Evolutionary conservation across 768 basidiomycete species (phyloP).

Genomic region (Rhizopogon salebrosus): DNA sequence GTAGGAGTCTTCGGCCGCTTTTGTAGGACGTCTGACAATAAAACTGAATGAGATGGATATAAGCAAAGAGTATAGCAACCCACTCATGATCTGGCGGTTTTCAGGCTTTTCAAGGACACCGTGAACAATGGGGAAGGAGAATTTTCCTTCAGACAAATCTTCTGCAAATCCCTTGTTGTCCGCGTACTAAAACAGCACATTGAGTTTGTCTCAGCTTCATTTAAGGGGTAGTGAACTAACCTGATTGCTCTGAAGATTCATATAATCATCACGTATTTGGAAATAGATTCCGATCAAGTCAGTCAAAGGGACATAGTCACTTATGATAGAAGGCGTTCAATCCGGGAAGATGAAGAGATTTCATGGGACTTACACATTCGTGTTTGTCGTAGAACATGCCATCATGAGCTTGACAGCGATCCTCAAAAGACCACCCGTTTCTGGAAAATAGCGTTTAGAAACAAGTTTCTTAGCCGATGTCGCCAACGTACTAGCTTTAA

Average conservation of each 20-base stretch:
- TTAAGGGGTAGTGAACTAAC: slow-evolving; percentile 4
- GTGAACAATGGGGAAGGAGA: slow-evolving; percentile 94
- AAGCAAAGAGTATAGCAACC: slow-evolving; percentile 21
- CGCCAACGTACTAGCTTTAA: slow-evolving; percentile 73
- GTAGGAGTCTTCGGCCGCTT: slow-evolving; percentile 80
- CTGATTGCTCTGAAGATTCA: slow-evolving; percentile 23
- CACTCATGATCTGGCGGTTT: slow-evolving; percentile 82
- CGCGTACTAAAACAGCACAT: slow-evolving; percentile 55
- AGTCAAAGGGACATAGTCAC: slow-evolving; percentile 52
- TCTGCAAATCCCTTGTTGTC: slow-evolving; percentile 87
- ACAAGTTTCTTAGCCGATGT: neutral
- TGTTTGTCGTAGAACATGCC: slow-evolving; percentile 66
- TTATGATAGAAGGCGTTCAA: slow-evolving; percentile 9
- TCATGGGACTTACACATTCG: slow-evolving; percentile 43
- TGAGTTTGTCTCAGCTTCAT: neutral
- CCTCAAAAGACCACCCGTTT: slow-evolving; percentile 90
- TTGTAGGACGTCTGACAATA: slow-evolving; percentile 73
- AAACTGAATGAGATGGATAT: neutral
- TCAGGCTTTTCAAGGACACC: slow-evolving; percentile 73
- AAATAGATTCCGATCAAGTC: slow-evolving; percentile 55
- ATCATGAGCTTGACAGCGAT: slow-evolving; percentile 95
- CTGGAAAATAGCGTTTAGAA: slow-evolving; percentile 35
- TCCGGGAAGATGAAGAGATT: neutral
- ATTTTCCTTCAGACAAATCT: slow-evolving; percentile 95
- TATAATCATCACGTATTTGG: slow-evolving; percentile 57